Evolutionary conservation across 495 filamentous ascomycete genomes (phyloP).

Genomic region (Terfezia boudieri): DNA sequence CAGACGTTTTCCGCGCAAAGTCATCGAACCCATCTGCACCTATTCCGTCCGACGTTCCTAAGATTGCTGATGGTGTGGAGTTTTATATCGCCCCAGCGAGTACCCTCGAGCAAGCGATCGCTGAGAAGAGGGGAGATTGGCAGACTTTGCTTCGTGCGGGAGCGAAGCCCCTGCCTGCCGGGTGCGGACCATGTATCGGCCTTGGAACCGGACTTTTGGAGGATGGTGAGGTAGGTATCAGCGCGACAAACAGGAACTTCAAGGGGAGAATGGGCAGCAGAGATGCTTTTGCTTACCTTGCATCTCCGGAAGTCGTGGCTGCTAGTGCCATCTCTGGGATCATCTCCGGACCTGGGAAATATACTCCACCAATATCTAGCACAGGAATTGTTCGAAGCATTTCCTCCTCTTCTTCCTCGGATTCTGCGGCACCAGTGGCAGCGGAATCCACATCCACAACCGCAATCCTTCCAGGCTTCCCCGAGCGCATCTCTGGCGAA

Average conservation of each 20-base stretch:
- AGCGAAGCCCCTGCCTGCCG: slow-evolving; percentile 48
- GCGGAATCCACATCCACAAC: slow-evolving; percentile 24
- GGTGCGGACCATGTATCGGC: slow-evolving; percentile 82
- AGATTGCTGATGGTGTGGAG: slow-evolving; percentile 54
- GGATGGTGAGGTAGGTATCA: slow-evolving; percentile 72
- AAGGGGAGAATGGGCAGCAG: slow-evolving; percentile 76
- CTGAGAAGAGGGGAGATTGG: slow-evolving; percentile 75
- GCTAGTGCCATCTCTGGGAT: slow-evolving; percentile 61
- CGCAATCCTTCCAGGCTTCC: slow-evolving; percentile 48
- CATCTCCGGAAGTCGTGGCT: slow-evolving; percentile 76
- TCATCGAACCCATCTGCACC: slow-evolving; percentile 31
- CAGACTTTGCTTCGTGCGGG: slow-evolving; percentile 62
- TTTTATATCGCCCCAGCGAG: slow-evolving; percentile 90
- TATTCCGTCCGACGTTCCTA: slow-evolving; percentile 12
- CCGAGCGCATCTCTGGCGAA: slow-evolving; percentile 38
- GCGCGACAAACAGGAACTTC: slow-evolving; percentile 76
- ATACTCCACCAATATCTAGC: slow-evolving; percentile 21
- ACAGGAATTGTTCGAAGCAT: slow-evolving; percentile 3
- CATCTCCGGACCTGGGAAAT: slow-evolving; percentile 64
- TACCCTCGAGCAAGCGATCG: slow-evolving; percentile 48
- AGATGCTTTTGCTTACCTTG: slow-evolving; percentile 71
- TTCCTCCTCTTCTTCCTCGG: not conserved
- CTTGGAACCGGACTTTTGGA: slow-evolving; percentile 68
- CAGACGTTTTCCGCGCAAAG: slow-evolving; percentile 49
- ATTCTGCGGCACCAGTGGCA: slow-evolving; percentile 1